Conservation (phyloP, 371 early-diverging fungal genomes). For the Catenaria anguillulae region DNA sequence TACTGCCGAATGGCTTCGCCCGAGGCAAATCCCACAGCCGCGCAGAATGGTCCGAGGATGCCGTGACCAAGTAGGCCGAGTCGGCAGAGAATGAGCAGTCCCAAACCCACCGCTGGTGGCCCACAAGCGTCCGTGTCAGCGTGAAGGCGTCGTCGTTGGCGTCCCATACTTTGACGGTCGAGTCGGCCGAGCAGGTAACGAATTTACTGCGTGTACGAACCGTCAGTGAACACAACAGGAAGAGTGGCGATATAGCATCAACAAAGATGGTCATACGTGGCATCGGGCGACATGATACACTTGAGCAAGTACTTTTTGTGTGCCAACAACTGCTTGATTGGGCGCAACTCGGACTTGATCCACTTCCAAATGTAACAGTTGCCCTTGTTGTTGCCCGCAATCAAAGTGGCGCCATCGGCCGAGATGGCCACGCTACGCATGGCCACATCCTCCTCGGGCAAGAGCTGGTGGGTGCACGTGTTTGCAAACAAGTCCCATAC, state of each 20-base stretch:
- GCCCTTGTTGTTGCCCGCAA: slow-evolving; percentile 87
- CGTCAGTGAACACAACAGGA: background rate
- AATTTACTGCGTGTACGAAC: slow-evolving; percentile 29
- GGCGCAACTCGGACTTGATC: slow-evolving; percentile 51
- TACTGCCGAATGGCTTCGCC: slow-evolving; percentile 79
- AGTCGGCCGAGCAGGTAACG: slow-evolving; percentile 80
- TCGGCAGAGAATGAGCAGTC: slow-evolving; percentile 87
- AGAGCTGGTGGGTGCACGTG: slow-evolving; percentile 70
- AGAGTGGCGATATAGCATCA: background rate
- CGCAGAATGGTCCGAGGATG: slow-evolving; percentile 76
- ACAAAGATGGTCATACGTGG: slow-evolving; percentile 31
- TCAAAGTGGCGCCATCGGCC: slow-evolving; percentile 69
- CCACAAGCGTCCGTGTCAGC: slow-evolving; percentile 53
- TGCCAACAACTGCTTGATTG: slow-evolving; percentile 53
- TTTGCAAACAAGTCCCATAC: slow-evolving; percentile 87
- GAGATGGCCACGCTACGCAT: slow-evolving; percentile 81
- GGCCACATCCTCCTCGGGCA: slow-evolving; percentile 76
- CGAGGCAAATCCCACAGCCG: slow-evolving; percentile 66
- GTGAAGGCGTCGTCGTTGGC: slow-evolving; percentile 42
- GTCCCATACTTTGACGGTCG: slow-evolving; percentile 58
- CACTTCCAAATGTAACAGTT: slow-evolving; percentile 75
- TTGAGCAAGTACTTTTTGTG: slow-evolving; percentile 69
- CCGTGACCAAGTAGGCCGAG: slow-evolving; percentile 76
- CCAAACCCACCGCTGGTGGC: slow-evolving; percentile 88
- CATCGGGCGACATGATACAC: slow-evolving; percentile 69